Base-by-base conservation (phyloP, 2,329 filamentous ascomycete species). In the Colletotrichum sp. region DNA sequence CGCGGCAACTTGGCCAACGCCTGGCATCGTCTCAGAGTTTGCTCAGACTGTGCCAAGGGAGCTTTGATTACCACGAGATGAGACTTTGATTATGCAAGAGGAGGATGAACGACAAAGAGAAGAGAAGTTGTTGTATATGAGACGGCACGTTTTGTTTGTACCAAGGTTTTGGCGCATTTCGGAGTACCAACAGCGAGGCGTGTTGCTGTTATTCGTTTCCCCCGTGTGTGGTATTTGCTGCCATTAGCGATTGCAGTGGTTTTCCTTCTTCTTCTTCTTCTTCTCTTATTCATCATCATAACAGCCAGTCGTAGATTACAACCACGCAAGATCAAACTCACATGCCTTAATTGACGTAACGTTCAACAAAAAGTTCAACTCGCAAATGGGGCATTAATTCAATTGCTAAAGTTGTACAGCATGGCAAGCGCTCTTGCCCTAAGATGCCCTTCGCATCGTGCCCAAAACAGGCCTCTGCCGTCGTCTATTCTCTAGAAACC, bases 1-100 rank as follows among this genome's bases (percentile, higher is more conserved):
- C 86, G 92, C 3, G 92, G 92, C 0, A 93, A 93, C 81, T 85
- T 93, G 71, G 91, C 91, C 3, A 93, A 90, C n/a, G 92, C 91
- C 1, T 94, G 92, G 92, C 92, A 94, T 81, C 88, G 91, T 4
- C 86, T 93, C 5, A 83, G 78, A 21, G 79, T 86, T 8, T 86
- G 85, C 71, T 82, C 83, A 3, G 75, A 78, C n/a, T 85, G 83
- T 55, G 24, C n/a, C n/a, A 78, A 78, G 57, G 76, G 78, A 15
- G 64, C 64, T 34, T 12, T 52, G n/a, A 21, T 49, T 6, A 32
- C 36, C 5, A 55, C 30, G n/a, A 70, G 28, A 26, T 55, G 67
- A 36, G 15, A n/a, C 24, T 8, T 24, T 15, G 62, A 28, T 9
- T 5, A 32, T 5, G 9, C 36, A 59, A 57, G 39, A 52, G 57